phyloP scores from a whole-genome alignment of 805 yeast species.

The Metschnikowia gruessii region DNA sequence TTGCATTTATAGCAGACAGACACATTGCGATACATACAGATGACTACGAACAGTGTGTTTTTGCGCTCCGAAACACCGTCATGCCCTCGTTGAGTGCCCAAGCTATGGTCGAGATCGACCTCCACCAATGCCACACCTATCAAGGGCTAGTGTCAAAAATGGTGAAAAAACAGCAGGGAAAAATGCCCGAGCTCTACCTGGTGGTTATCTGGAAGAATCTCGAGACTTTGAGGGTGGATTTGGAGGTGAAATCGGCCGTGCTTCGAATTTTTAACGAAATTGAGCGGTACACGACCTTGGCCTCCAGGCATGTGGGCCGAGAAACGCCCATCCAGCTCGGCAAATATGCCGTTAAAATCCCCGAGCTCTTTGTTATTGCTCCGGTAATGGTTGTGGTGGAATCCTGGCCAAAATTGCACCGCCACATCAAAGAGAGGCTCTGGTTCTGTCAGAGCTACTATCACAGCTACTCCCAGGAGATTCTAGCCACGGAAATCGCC shows the following conservation, averaged over 20 bases:
- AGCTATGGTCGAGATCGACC: slow-evolving; percentile 17
- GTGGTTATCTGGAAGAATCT: slow-evolving; percentile 19
- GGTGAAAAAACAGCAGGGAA: slow-evolving; percentile 11
- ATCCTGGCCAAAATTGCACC: slow-evolving; percentile 13
- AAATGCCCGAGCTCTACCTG: slow-evolving; percentile 10
- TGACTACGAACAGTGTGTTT: slow-evolving; percentile 9
- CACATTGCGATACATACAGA: slow-evolving; percentile 13
- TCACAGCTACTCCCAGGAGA: slow-evolving; percentile 7
- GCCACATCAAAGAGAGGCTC: slow-evolving; percentile 18
- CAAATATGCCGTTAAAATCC: slow-evolving; percentile 8
- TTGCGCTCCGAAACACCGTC: slow-evolving; percentile 1
- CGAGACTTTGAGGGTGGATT: slow-evolving; percentile 9
- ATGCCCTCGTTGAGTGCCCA: slow-evolving; percentile 1
- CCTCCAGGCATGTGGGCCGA: slow-evolving; percentile 1
- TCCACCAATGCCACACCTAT: slow-evolving; percentile 10
- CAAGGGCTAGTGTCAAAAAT: slow-evolving; percentile 9
- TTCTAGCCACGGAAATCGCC: slow-evolving; percentile 1
- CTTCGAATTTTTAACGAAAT: slow-evolving; percentile 14
- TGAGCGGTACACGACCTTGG: slow-evolving; percentile 14
- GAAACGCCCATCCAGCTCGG: slow-evolving; percentile 14
- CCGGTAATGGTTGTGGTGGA: slow-evolving; percentile 12
- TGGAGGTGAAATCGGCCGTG: slow-evolving; percentile 7
- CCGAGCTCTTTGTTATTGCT: slow-evolving; percentile 11
- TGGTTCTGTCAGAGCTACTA: slow-evolving; percentile 20
- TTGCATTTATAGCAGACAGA: slow-evolving; percentile 14